Evolutionary conservation across 108 stramenopile species (phyloP), one percentile per base, ranked within the genome.

Genomic region (Cylindrotheca closterium): DNA sequence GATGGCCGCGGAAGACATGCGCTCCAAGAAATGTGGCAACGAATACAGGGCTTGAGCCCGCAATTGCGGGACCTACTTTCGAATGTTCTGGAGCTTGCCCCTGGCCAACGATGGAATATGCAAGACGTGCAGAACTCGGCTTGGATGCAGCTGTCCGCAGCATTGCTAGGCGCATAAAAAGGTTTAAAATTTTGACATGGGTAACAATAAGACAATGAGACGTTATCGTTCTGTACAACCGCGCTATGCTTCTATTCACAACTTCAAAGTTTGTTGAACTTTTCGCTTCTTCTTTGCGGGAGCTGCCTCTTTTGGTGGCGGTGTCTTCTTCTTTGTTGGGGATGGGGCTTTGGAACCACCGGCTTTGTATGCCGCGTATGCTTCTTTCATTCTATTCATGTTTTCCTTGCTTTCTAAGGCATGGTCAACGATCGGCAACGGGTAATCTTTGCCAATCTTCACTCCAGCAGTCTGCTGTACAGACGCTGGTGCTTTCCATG

Each of bases 391-490:
- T 69, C 84, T 79, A 21, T 30, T 70, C 96, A 98, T 99, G 73
- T 98, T 97, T 33, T 77, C 82, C 66, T 98, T 97, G 54, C 79
- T 79, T 21, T 80, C 77, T 17, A 56, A 63, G 19, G 61, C 64
- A 63, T 96, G 92, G 47, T 96, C 96, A 21, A 98, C 96, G 34
- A 98, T 86, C 3, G 93, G 95, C 29, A 79, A 57, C 0, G 98
- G 97, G 65, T 99, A 99, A 63, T 95, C 80, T 26, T 54, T 57
- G 1, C 97, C 98, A 31, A 99, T 68, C 30, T 73, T 65, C 29
- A 93, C 80, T 0, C 87, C 88, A 3, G 79, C 78, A 30, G 67
- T 57, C 51, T 86, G 68, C 52, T 87, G 95, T 7, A 93, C 71
- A 23, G 52, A 60, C 0, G 62, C 10, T 7, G 96, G 95, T 4